Evolutionary conservation across 306 rosid genomes (phyloP), one percentile per base, ranked within the genome.

Genomic region (Rubus idaeus): DNA sequence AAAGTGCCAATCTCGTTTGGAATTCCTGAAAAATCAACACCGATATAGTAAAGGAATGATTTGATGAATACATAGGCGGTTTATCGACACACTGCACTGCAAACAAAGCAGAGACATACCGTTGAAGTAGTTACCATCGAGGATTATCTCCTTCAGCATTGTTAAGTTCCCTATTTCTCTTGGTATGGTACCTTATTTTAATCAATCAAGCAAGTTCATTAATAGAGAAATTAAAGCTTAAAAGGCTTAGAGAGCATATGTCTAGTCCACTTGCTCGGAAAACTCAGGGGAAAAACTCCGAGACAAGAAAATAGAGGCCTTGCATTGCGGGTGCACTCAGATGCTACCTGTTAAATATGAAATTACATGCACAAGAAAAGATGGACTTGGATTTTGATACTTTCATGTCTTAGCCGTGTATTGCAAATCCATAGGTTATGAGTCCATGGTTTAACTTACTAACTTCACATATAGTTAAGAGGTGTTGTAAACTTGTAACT

Each of bases 111-210:
- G 1, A 56, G 35, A 11, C 26, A 9, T 78, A 78, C 77, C 81
- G 13, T 46, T 61, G 42, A 78, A 65, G 39, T 57, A 45, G 60
- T 78, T 78, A 8, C 0, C 6, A 5, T 64, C 55, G 20, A 62
- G 73, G 55, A 20, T 50, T 41, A 70, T 8, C 23, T 62, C 20
- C 77, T 79, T 46, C 23, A 79, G 42, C 67, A 40, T 71, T 12
- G 77, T 71, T 45, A 72, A 44, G 55, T 79, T 79, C 23, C 77
- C 77, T 1, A 74, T 30, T 50, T 65, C 74, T 77, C 80, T 46
- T 1, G 88, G 80, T 61, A 85, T 79, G 40, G 72, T 76, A 42
- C 88, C 86, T 82, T 79, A 62, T 65, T 26, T 20, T 56, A 11
- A 45, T 56, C 62, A 56, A 56, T 12, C 62, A 56, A 56, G 20